phyloP scores from a whole-genome alignment of 495 filamentous ascomycete species.

The Pyronema omphalodes region DNA sequence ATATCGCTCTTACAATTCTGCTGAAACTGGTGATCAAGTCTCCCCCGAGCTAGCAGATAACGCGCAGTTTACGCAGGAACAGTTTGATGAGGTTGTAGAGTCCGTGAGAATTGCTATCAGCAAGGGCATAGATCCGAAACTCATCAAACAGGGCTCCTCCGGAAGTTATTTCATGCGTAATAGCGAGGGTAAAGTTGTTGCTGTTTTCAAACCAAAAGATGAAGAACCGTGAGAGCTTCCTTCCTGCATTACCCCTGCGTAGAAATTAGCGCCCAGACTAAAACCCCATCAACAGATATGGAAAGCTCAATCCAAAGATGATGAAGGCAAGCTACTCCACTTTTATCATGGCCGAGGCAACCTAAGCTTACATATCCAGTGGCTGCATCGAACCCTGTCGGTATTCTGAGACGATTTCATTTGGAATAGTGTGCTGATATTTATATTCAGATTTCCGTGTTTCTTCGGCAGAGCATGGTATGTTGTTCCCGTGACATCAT shows the following conservation, averaged over 20 bases:
- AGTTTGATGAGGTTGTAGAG: constrained; percentile 80
- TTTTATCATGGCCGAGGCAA: not conserved
- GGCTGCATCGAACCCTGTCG: constrained; percentile 69
- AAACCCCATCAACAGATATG: constrained; percentile 15
- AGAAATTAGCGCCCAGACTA: constrained; percentile 3
- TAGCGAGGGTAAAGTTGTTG: constrained; percentile 77
- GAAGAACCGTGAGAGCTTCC: constrained; percentile 69
- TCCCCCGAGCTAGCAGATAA: constrained; percentile 28
- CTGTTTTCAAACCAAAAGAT: constrained; percentile 98
- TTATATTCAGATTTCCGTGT: constrained; percentile 49
- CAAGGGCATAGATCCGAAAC: constrained; percentile 76
- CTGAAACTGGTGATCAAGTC: constrained; percentile 41
- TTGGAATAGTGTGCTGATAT: not conserved
- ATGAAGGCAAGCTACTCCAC: constrained; percentile 36
- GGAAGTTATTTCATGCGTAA: constrained; percentile 96
- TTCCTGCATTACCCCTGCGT: not conserved
- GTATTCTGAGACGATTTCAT: constrained; percentile 2
- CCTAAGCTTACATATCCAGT: constrained; percentile 24
- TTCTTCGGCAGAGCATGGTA: constrained; percentile 85
- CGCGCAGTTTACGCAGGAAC: constrained; percentile 34
- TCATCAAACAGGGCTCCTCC: constrained; percentile 93
- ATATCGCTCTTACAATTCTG: constrained; percentile 55
- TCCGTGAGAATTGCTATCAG: constrained; percentile 79
- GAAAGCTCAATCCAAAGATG: constrained; percentile 61
- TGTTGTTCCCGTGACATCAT: constrained; percentile 8